phyloP scores from a whole-genome alignment of 2,329 filamentous ascomycete species.

The Botrytis fragariae region DNA sequence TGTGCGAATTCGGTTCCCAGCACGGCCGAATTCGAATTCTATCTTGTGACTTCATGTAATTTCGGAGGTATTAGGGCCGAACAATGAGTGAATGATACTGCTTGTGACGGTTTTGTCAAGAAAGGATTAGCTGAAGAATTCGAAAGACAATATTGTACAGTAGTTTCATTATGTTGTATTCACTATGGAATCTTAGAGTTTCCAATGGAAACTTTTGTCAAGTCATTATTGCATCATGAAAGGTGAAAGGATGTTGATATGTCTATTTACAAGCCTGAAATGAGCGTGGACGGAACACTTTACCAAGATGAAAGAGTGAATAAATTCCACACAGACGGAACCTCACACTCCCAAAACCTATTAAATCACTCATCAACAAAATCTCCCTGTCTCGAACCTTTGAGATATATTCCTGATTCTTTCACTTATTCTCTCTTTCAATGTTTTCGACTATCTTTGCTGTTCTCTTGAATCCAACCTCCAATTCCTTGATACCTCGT shows the following conservation, averaged over 20 bases:
- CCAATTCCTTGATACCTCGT: not conserved
- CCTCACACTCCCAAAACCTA: too few relatives aligned
- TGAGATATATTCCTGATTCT: too few relatives aligned
- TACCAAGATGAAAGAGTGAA: too few relatives aligned
- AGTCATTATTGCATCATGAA: not conserved
- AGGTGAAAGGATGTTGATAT: not conserved
- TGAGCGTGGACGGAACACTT: too few relatives aligned
- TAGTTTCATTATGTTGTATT: not conserved
- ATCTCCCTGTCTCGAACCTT: too few relatives aligned
- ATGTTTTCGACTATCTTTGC: too few relatives aligned
- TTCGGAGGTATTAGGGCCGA: not conserved
- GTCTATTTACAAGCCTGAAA: too few relatives aligned
- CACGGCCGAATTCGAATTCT: not conserved
- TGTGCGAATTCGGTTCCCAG: not conserved
- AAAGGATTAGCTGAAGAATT: not conserved
- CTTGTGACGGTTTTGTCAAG: not conserved
- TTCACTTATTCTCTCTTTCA: not conserved
- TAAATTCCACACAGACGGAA: too few relatives aligned
- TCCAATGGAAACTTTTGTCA: not conserved
- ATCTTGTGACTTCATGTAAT: not conserved
- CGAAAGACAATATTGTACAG: not conserved
- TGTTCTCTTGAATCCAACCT: not conserved
- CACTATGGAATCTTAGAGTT: not conserved
- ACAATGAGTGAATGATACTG: not conserved
- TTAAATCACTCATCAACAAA: too few relatives aligned